Conservation (phyloP, 495 filamentous ascomycete species). For the Trichoderma orchidacearum region DNA sequence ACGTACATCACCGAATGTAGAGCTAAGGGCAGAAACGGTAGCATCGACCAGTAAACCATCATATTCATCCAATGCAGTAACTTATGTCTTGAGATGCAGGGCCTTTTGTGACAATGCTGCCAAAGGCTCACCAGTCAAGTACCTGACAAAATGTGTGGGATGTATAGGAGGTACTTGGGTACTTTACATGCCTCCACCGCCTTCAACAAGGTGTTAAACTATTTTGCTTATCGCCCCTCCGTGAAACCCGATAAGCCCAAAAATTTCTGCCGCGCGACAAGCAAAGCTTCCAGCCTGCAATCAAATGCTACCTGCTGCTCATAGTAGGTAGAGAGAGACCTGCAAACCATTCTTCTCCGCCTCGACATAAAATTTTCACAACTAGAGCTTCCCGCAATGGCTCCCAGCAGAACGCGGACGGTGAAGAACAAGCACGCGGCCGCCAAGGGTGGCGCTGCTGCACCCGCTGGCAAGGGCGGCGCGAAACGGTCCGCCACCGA, state of each 20-base stretch:
- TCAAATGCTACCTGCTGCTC: not conserved
- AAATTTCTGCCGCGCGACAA: not conserved
- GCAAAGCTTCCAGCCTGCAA: not conserved
- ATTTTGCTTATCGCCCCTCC: not conserved
- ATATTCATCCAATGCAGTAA: not conserved
- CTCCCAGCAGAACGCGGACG: conserved; percentile 32
- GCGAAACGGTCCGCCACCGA: conserved; percentile 8
- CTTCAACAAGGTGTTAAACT: no score
- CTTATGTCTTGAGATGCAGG: not conserved
- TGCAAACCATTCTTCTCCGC: no score
- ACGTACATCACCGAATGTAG: not conserved
- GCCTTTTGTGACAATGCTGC: not conserved
- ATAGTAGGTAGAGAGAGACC: no score
- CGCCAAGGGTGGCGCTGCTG: conserved; percentile 24
- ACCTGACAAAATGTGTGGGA: no score
- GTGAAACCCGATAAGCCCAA: not conserved
- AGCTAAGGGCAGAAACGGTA: no score
- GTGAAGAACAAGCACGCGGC: conserved; percentile 43
- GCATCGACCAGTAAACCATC: no score
- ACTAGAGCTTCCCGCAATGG: conserved; percentile 22
- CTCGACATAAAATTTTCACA: no score
- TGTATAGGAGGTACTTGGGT: no score
- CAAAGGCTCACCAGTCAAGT: no score
- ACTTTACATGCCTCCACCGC: not conserved
- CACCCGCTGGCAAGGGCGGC: conserved; percentile 21